A percentile compares a stretch with the other conserved stretches of the same genome.
These are phyloP conservation scores for Eucalyptus virginea DNA, from an alignment of 345 rosid species.

Conservation along the genomic window DNA sequence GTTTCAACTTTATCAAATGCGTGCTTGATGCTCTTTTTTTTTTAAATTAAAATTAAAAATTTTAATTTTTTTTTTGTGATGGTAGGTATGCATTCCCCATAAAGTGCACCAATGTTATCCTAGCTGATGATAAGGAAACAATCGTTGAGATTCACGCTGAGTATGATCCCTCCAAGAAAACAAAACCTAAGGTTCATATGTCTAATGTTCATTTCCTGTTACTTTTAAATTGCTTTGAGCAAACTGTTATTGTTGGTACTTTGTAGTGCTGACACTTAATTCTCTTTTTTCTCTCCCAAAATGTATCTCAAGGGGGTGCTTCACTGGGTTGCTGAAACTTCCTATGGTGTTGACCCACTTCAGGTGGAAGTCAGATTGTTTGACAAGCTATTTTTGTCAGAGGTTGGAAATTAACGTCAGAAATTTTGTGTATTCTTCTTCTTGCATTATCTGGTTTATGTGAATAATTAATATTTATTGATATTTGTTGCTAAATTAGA, in stretches of 20 bases:
- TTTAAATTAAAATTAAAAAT: too few relatives aligned
- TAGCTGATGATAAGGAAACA: constrained; percentile 73
- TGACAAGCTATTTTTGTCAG: constrained; percentile 73
- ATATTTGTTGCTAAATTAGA: constrained; percentile 27
- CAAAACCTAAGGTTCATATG: constrained; percentile 72
- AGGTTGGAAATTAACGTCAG: constrained; percentile 28
- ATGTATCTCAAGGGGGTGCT: constrained; percentile 66
- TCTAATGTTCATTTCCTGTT: background rate
- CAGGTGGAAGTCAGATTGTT: constrained; percentile 89
- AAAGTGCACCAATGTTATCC: constrained; percentile 53
- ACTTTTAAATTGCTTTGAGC: background rate
- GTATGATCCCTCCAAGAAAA: constrained; percentile 76
- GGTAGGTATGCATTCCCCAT: constrained; percentile 66
- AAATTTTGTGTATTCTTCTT: background rate
- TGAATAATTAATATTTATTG: background rate
- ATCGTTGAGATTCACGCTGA: constrained; percentile 64
- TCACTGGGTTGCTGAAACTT: constrained; percentile 88
- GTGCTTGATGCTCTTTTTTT: background rate
- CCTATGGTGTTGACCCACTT: constrained; percentile 52
- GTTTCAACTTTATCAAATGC: background rate
- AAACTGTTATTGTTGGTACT: background rate
- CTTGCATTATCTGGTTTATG: background rate
- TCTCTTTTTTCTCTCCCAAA: background rate
- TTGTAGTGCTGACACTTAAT: background rate
- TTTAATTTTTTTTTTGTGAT: background rate